phyloP scores from a whole-genome alignment of 176 grass and related monocot genomes.

The Eremochloa ophiuroides region DNA sequence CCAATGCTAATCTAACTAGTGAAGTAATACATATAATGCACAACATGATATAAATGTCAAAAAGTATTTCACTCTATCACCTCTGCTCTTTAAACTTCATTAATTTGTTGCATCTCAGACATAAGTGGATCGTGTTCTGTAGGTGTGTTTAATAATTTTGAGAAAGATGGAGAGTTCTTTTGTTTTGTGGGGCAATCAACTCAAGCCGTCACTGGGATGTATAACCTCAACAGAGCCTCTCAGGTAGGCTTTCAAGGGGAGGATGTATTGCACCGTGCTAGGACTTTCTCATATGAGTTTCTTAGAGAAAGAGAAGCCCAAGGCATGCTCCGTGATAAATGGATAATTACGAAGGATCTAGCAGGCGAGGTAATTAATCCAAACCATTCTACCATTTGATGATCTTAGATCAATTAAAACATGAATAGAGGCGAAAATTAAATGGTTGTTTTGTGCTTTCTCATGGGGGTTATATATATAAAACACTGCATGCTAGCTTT shows the following conservation, averaged over 20 bases:
- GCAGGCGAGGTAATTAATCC: conserved; percentile 62
- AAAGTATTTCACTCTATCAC: not conserved
- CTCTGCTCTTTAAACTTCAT: not conserved
- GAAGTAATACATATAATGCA: not conserved
- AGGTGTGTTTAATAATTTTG: conserved; percentile 83
- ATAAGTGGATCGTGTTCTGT: not conserved
- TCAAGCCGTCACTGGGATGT: conserved; percentile 92
- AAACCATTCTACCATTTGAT: not conserved
- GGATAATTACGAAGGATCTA: conserved; percentile 69
- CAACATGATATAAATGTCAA: not conserved
- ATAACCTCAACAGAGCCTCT: conserved; percentile 76
- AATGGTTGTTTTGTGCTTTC: not conserved
- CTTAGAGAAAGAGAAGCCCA: conserved; percentile 43
- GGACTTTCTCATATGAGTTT: conserved; percentile 41
- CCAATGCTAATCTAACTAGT: not conserved
- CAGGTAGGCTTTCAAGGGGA: conserved; percentile 54
- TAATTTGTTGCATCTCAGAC: not conserved
- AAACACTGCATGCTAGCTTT: not conserved
- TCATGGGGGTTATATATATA: not conserved
- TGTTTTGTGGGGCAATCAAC: conserved; percentile 86
- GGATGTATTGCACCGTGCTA: conserved; percentile 45
- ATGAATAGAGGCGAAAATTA: not conserved
- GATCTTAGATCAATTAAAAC: not conserved
- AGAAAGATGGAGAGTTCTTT: conserved; percentile 87
- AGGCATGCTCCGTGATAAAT: conserved; percentile 48